Evolutionary conservation across 2,329 filamentous ascomycete genomes (phyloP), one percentile per base, ranked within the genome.

Genomic region (Dissoconium aciculare): DNA sequence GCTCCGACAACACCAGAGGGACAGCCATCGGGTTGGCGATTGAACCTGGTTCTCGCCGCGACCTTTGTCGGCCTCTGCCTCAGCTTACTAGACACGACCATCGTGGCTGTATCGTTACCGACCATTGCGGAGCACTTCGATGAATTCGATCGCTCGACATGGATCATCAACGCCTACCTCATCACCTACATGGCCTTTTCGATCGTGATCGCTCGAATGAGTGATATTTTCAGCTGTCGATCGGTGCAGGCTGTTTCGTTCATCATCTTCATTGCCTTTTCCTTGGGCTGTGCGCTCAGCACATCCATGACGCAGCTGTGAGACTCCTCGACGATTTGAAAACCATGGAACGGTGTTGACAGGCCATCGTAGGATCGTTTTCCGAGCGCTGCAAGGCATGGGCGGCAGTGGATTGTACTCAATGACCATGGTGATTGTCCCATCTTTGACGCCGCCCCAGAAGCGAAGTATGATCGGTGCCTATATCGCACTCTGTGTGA

Each of bases 1-100:
- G n/a, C n/a, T n/a, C n/a, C n/a, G n/a, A n/a, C n/a, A n/a, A n/a
- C n/a, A n/a, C n/a, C n/a, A n/a, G n/a, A n/a, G n/a, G n/a, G n/a
- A n/a, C n/a, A n/a, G n/a, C n/a, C n/a, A n/a, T n/a, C n/a, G n/a
- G n/a, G n/a, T n/a, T n/a, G 33, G 33, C 29, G 28, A n/a, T 17
- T 19, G 12, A 16, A 71, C 65, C 11, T 50, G 69, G 10, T 62
- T 56, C 12, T 49, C 11, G 17, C 15, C 10, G 15, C 33, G 11
- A 11, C 25, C 10, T 32, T 35, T 14, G 11, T 64, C 4, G 69
- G 68, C 3, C 56, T 74, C 1, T 68, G 71, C 31, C 58, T 74
- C 28, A 66, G 70, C 15, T 62, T 71, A 42, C 47, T 72, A n/a
- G 69, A 74, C 46, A 63, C 64, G 2, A 69, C 69, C 3, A 72